These are phyloP conservation scores for Bruguiera parviflora DNA, from an alignment of 345 rosid genomes.

Conservation along the genomic window DNA sequence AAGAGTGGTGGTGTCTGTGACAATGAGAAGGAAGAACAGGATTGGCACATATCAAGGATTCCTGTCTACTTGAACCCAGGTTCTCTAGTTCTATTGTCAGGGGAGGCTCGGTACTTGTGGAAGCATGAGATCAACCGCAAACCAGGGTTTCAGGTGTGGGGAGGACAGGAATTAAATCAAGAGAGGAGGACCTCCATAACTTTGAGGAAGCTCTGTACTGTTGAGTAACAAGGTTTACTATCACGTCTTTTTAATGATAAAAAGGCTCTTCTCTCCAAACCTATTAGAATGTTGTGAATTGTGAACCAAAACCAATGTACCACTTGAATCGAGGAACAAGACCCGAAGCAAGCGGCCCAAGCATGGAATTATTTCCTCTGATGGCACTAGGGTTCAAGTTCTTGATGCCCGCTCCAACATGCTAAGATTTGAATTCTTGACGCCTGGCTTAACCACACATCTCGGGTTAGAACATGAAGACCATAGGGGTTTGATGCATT, in stretches of 20 bases:
- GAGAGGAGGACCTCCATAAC: constrained; percentile 69
- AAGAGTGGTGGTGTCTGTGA: constrained; percentile 22
- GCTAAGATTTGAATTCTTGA: too few relatives aligned
- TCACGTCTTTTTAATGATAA: background rate
- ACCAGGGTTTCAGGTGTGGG: constrained; percentile 83
- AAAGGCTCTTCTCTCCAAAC: background rate
- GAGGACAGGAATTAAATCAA: constrained; percentile 62
- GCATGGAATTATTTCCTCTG: too few relatives aligned
- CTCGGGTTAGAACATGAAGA: too few relatives aligned
- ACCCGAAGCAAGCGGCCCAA: too few relatives aligned
- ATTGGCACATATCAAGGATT: constrained; percentile 16
- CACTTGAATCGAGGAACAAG: too few relatives aligned
- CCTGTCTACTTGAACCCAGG: constrained; percentile 70
- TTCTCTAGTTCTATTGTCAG: constrained; percentile 72
- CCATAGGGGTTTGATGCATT: too few relatives aligned
- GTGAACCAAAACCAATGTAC: too few relatives aligned
- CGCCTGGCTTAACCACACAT: too few relatives aligned
- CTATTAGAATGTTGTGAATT: too few relatives aligned
- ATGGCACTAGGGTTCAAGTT: too few relatives aligned
- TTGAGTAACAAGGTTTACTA: constrained; percentile 21
- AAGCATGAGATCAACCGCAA: constrained; percentile 87
- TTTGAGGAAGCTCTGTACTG: constrained; percentile 56
- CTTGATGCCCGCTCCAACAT: too few relatives aligned
- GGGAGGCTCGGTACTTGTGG: constrained; percentile 83
- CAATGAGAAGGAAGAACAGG: constrained; percentile 14